Evolutionary conservation across 2,329 filamentous ascomycete species (phyloP).

Genomic region (Penicillium corylophilum): DNA sequence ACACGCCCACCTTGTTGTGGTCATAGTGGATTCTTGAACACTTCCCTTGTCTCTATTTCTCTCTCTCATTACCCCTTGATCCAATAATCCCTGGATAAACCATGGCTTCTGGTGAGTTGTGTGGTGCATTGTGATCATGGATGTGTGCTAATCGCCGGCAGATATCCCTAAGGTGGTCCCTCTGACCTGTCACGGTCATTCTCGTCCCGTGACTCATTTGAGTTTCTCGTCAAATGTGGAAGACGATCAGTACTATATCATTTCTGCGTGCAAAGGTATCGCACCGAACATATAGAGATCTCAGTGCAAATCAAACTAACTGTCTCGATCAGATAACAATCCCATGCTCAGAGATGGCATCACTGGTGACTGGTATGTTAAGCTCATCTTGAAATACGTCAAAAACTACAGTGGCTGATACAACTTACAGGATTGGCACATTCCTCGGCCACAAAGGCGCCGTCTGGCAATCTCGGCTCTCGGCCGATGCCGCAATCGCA

Average conservation of each 20-base stretch:
- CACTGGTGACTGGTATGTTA: slow-evolving; percentile 80
- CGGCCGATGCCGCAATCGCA: slow-evolving; percentile 80
- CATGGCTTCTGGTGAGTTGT: slow-evolving; percentile 20
- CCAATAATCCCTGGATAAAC: neutral
- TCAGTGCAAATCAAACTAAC: slow-evolving; percentile 4
- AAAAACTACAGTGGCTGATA: neutral
- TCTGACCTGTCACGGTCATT: slow-evolving; percentile 91
- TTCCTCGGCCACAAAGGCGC: slow-evolving; percentile 98
- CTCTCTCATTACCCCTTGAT: slow-evolving; percentile 4
- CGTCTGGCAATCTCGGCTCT: slow-evolving; percentile 92
- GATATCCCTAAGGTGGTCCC: slow-evolving; percentile 67
- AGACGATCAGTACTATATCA: slow-evolving; percentile 83
- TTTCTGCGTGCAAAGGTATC: slow-evolving; percentile 85
- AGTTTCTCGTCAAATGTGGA: slow-evolving; percentile 82
- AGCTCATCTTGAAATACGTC: too few relatives aligned
- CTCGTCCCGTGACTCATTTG: slow-evolving; percentile 85
- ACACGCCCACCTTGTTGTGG: neutral
- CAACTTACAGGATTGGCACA: slow-evolving; percentile 71
- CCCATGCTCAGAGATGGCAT: slow-evolving; percentile 96
- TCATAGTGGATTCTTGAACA: slow-evolving; percentile 5
- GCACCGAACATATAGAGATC: neutral
- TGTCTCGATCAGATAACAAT: slow-evolving; percentile 71
- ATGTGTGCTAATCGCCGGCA: slow-evolving; percentile 12
- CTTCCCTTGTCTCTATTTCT: neutral
- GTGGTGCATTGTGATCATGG: neutral